phyloP scores from a whole-genome alignment of 768 basidiomycete genomes.

The Tephrocybe sp. region DNA sequence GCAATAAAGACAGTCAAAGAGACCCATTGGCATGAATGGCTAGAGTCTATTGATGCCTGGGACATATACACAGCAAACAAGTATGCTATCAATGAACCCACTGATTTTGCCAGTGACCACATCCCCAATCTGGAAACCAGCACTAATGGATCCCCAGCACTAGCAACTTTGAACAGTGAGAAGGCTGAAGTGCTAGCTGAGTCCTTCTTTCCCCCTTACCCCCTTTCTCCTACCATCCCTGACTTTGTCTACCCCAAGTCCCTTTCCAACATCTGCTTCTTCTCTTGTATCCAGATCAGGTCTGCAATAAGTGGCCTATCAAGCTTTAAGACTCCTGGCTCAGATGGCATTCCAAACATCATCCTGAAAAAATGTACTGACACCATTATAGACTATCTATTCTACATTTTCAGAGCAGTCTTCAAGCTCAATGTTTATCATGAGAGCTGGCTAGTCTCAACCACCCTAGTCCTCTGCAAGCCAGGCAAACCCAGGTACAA shows the following conservation, averaged over 20 bases:
- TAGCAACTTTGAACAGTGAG: background rate
- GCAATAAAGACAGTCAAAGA: background rate
- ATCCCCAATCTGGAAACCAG: slow-evolving; percentile 1
- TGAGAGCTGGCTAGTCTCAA: slow-evolving; percentile 23
- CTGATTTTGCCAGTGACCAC: slow-evolving; percentile 1
- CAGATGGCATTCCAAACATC: slow-evolving; percentile 18
- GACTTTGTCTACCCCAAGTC: slow-evolving; percentile 5
- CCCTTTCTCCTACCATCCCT: background rate
- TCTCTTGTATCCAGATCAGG: background rate
- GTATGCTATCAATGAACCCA: background rate
- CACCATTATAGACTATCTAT: slow-evolving; percentile 15
- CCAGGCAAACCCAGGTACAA: slow-evolving; percentile 34
- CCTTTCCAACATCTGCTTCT: background rate
- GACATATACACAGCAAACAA: slow-evolving; percentile 7
- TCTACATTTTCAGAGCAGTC: slow-evolving; percentile 23
- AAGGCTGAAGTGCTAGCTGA: slow-evolving; percentile 8
- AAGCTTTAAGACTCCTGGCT: slow-evolving; percentile 27
- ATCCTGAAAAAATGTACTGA: slow-evolving; percentile 17
- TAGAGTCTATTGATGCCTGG: background rate
- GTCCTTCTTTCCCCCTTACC: slow-evolving; percentile 16
- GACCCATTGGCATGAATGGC: slow-evolving; percentile 3
- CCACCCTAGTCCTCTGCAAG: slow-evolving; percentile 32
- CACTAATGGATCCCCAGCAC: background rate
- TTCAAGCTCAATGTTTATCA: slow-evolving; percentile 29
- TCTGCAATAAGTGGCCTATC: slow-evolving; percentile 15